Base-by-base conservation (phyloP, 2,329 filamentous ascomycete genomes). In the Oidium heveae region DNA sequence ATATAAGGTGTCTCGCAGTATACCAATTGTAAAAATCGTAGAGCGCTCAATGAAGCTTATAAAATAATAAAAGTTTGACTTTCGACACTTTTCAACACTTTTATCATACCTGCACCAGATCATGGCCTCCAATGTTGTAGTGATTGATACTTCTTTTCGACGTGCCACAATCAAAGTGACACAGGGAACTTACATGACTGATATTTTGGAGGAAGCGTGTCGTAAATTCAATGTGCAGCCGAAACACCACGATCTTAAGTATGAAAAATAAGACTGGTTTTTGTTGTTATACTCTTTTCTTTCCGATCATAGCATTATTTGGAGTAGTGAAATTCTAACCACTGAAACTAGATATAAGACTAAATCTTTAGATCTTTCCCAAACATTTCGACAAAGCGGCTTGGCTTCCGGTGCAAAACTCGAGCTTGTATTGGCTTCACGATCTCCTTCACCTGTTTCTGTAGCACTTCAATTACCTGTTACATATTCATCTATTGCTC, bases 81-180 rank as follows among this genome's bases (percentile, higher is more conserved):
- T 6, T 32, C 8, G 28, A 1, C 8, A 9, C 28, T 32, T 32
- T 32, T 32, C 28, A 4, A 32, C 28, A 6, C 28, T 32, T 9
- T 9, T 32, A 32, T 32, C 8, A 32, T 32, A 32, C 8, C 28
- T 32, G 28, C 5, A 32, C 28, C 28, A 9, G 8, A 43, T 13
- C 60, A 94, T 94, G 86, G 79, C 86, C 60, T 83, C 87, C 54
- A 84, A 91, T 66, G 86, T 96, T 56, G 82, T 88, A 61, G 86
- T 96, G 54, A 80, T 94, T 59, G 82, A 89, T 66, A 79, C 82
- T 41, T 80, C 85, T 61, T 75, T 88, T 61, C 80, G 84, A 60
- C 77, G 86, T 62, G 77, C 80, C 53, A 84, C 77, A 44, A 74
- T 98, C 67, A 94, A 94, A 68, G 88, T 91, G 55, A 82, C 75